Base-by-base conservation (phyloP, 1,284 basidiomycete genomes). In the Psilocybe mexicana region DNA sequence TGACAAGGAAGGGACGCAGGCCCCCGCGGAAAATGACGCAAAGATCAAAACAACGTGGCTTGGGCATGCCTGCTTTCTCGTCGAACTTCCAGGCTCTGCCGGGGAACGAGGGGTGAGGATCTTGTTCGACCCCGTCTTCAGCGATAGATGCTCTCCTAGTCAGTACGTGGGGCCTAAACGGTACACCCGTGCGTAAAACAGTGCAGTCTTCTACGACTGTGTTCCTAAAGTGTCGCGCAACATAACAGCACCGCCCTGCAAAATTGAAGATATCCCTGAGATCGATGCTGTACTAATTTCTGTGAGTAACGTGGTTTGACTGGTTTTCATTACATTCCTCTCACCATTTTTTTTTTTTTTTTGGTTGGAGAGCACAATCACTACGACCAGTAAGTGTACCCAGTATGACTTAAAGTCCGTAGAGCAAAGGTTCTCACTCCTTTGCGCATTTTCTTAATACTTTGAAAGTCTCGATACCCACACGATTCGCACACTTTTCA, bases 51-150 rank as follows among this genome's bases (percentile, higher is more conserved):
- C 84, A 6, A 91, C 88, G 0, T 92, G 87, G 87, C 75, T 90
- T 1, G 87, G 85, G 63, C 90, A 92, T 69, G 90, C 90, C 0
- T 87, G 84, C 61, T 89, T 86, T 69, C 72, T 91, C 2, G 76
- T 91, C 43, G 87, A 91, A 70, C 74, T 90, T 40, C 88, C 86
- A 18, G 18, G 18, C 1, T 70, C 79, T 1, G 24, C 51, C 58
- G 46, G 61, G 53, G 43, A 72, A 2, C 73, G 86, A 40, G 88
- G 89, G 1, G 72, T 84, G 3, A 76, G 86, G 18, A 76, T 91
- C n/a, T 71, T 92, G 11, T 87, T 88, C 62, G 89, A 92, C 66
- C 89, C 90, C 8, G 87, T 88, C 2, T 85, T 87, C 63, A 84
- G 81, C 30, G 74, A 84, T 57, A 74, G 86, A 6, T 89, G 87